phyloP scores from a whole-genome alignment of 371 early-diverging fungal species.

The Mortierella sp. region DNA sequence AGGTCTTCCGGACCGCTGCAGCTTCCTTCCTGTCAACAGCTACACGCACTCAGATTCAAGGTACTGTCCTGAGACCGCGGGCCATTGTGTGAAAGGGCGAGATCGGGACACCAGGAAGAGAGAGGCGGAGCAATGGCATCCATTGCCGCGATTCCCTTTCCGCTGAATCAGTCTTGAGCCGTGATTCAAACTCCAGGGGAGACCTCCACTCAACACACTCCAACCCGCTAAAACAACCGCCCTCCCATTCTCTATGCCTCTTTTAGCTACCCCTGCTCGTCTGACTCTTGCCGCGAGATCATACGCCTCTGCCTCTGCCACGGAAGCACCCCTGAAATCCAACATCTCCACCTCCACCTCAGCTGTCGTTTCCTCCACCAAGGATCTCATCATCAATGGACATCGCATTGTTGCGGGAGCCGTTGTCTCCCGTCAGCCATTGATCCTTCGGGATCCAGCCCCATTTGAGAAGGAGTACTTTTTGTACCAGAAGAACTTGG shows the following conservation, averaged over 20 bases:
- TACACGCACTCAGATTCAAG: conserved; percentile 36
- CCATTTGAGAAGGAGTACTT: conserved; percentile 84
- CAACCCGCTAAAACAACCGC: conserved; percentile 4
- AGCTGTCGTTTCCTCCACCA: conserved; percentile 35
- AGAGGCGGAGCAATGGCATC: too few species aligned
- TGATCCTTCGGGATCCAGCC: conserved; percentile 76
- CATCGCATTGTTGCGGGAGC: conserved; percentile 72
- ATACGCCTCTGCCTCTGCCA: conserved; percentile 22
- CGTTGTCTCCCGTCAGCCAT: conserved; percentile 84
- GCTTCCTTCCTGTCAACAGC: conserved; percentile 14
- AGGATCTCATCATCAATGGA: conserved; percentile 38
- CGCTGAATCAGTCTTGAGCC: too few species aligned
- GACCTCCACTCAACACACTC: neutral
- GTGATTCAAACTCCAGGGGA: too few species aligned
- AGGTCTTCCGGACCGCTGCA: conserved; percentile 34
- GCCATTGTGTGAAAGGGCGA: neutral
- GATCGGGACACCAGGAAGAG: too few species aligned
- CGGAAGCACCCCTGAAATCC: conserved; percentile 38
- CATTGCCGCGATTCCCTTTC: too few species aligned
- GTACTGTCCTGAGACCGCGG: conserved; percentile 7
- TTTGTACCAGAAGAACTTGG: conserved; percentile 77
- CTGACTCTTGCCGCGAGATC: conserved; percentile 35
- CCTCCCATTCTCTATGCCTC: neutral
- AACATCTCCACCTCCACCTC: conserved; percentile 46
- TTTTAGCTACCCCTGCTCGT: conserved; percentile 26